Base-by-base conservation (phyloP, 768 basidiomycete genomes). In the Russula ochroleuca region DNA sequence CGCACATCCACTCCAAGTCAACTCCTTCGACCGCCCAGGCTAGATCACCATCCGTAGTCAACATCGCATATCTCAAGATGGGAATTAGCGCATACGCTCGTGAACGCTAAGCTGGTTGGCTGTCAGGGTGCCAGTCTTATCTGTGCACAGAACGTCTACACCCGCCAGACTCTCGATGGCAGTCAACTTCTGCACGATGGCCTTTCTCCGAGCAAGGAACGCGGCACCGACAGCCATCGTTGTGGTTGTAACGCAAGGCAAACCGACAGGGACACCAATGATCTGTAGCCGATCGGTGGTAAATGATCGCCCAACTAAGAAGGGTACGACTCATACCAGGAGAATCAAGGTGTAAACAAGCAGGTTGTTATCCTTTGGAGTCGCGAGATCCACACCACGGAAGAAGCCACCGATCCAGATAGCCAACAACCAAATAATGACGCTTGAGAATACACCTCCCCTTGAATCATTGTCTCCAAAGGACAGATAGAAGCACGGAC, bases 141-240 rank as follows among this genome's bases (percentile, higher is more conserved):
- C 77, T 23, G 73, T 71, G 69, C 76, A 78, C 31, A 80, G 72
- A 49, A 81, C 76, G 58, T 80, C 78, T 45, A 81, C 80, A 53
- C 80, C 80, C 19, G 80, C 80, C n/a, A 81, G 73, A 17, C 76
- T 76, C 65, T 81, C 80, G 68, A 81, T 81, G 40, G 80, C 79
- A 1, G 80, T 80, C 23, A 81, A 70, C 67, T 79, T 79, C 68
- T 80, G 79, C 4, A 81, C 80, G 67, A 81, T 81, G 14, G 77
- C 78, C 63, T 80, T 74, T 21, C 75, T 70, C 37, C 74, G 69
- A 6, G 78, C 77, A 57, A 79, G 73, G 68, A 77, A 78, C 4
- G 78, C 77, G 23, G 80, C 78, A 53, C 80, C 78, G 67, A 80
- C 77, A 33, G 80, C 76, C 73, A 74, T 73, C 3, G 73, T 74